phyloP scores from a whole-genome alignment of 2,329 filamentous ascomycete genomes.

The Colletotrichum somersetense region DNA sequence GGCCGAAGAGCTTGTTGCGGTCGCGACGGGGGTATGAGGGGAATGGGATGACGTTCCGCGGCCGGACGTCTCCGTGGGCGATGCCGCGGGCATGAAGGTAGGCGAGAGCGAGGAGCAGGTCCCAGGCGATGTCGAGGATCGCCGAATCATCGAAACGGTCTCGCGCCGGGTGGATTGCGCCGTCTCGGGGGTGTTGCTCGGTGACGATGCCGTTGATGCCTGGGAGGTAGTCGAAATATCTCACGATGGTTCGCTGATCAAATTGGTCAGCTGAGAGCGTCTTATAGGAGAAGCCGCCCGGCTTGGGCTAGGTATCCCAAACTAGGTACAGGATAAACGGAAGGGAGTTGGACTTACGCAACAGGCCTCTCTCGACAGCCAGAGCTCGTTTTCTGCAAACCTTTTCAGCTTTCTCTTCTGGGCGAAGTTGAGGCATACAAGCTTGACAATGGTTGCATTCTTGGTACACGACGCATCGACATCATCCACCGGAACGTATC shows the following conservation, averaged over 20 bases:
- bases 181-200: neutral
- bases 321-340: neutral
- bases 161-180: neutral
- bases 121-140: slow-evolving; percentile 27
- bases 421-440: neutral
- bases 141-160: neutral
- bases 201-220: slow-evolving; percentile 4
- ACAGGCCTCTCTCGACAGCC: slow-evolving; percentile 13
- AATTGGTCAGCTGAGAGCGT: neutral
- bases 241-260: slow-evolving; percentile 8
- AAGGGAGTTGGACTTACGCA: neutral
- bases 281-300: too few relatives aligned
- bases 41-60: slow-evolving; percentile 7
- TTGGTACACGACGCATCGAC: slow-evolving; percentile 3
- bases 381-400: slow-evolving; percentile 3
- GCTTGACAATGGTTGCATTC: neutral
- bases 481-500: neutral
- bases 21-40: neutral
- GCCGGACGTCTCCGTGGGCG: slow-evolving; percentile 25
- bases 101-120: slow-evolving; percentile 22
- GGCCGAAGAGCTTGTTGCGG: slow-evolving; percentile 29
- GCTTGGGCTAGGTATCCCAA: neutral
- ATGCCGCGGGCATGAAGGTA: slow-evolving; percentile 25
- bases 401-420: slow-evolving; percentile 4
- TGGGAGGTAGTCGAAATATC: slow-evolving; percentile 18